phyloP scores from a whole-genome alignment of 192 early-diverging fungal species.

The Umbelopsis sp. region DNA sequence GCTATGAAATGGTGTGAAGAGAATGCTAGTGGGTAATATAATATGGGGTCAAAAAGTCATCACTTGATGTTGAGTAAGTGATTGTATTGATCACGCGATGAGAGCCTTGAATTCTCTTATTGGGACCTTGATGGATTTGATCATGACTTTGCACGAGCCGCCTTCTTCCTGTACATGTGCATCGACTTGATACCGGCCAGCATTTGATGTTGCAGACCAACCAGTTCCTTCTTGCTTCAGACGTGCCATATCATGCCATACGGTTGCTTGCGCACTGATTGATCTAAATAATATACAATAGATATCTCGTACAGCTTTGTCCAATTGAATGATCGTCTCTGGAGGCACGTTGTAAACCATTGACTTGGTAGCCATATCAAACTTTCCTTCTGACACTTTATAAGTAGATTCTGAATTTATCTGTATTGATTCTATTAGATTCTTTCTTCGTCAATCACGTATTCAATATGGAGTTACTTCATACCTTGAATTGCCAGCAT shows the following conservation, averaged over 20 bases:
- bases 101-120: slow-evolving; percentile 11
- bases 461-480: neutral
- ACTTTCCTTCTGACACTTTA: neutral
- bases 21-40: neutral
- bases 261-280: neutral
- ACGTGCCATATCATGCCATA: slow-evolving; percentile 13
- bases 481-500: slow-evolving; percentile 12
- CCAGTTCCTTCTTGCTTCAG: neutral
- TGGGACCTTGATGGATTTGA: slow-evolving; percentile 5
- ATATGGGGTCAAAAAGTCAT: no score
- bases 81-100: neutral
- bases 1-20: neutral
- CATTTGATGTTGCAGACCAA: neutral
- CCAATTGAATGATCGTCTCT: slow-evolving; percentile 1
- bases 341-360: slow-evolving; percentile 6
- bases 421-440: neutral
- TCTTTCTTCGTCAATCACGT: no score
- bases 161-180: neutral
- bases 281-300: slow-evolving; percentile 2
- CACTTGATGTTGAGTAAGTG: neutral
- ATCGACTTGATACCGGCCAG: neutral
- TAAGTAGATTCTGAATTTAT: slow-evolving; percentile 6
- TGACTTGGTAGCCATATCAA: slow-evolving; percentile 10
- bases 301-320: slow-evolving; percentile 8
- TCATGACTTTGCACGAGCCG: slow-evolving; percentile 1